phyloP scores from a whole-genome alignment of 2,329 filamentous ascomycete species.

The Neonectria coccinea region DNA sequence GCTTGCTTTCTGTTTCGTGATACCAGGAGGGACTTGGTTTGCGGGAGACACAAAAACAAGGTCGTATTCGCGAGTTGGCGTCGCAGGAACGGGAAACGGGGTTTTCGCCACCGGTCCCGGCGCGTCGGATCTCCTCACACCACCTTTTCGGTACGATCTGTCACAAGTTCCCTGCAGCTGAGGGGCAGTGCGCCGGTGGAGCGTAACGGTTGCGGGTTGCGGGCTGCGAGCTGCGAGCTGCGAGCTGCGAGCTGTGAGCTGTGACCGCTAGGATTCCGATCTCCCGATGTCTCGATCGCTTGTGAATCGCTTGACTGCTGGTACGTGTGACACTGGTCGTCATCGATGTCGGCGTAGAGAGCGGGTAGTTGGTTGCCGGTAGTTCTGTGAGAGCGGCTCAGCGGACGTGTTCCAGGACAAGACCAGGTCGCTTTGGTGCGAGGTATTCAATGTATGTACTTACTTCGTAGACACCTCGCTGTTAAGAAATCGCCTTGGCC shows the following conservation, averaged over 20 bases:
- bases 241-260: neutral
- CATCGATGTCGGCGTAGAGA: neutral
- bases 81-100: slow-evolving; percentile 5
- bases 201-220: slow-evolving; percentile 2
- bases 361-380: neutral
- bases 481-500: neutral
- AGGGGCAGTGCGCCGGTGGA: neutral
- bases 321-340: neutral
- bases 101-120: slow-evolving; percentile 19
- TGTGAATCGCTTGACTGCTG: neutral
- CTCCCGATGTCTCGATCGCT: neutral
- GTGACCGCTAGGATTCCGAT: neutral
- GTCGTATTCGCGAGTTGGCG: slow-evolving; percentile 7
- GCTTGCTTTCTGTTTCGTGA: slow-evolving; percentile 13
- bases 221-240: neutral
- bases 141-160: slow-evolving; percentile 17
- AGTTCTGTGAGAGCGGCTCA: neutral
- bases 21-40: no score
- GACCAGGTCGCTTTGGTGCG: neutral
- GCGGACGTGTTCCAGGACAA: neutral
- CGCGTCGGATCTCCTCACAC: slow-evolving; percentile 17
- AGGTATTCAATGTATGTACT: neutral
- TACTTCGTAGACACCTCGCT: neutral
- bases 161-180: slow-evolving; percentile 16
- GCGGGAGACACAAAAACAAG: neutral